Base-by-base conservation (phyloP, 768 basidiomycete genomes). In the Leccinum rimulosum region DNA sequence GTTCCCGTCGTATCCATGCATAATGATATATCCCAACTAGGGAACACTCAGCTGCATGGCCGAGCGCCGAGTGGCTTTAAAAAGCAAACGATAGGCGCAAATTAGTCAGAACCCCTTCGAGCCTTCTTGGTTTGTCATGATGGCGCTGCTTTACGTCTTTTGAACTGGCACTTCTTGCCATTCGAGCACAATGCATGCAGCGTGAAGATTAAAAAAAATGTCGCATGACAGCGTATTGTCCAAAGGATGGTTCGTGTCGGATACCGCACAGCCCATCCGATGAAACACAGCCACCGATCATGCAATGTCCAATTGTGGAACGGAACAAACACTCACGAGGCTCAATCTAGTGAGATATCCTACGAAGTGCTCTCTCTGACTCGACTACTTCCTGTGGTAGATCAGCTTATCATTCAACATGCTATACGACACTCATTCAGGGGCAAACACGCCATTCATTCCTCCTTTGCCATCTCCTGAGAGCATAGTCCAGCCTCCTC, bases 381-480 rank as follows among this genome's bases (percentile, higher is more conserved):
- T 71, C 63, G 50, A 62, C 51, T 57, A 68, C 54, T 43, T 64
- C 54, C 63, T 62, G 45, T 65, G 51, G 33, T 40, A 53, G 59
- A 63, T 59, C 64, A 36, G 62, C 64, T 64, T 74, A 74, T 64
- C 64, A 55, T 28, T 61, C 57, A 54, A 10, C 56, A 73, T 73
- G 72, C 45, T 73, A 12, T 73, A 62, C 45, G 72, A 73, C 48
- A 61, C 65, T 51, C 72, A 73, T 28, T 69, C 72, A 22, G 65
- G 69, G 60, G 63, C 63, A 11, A 67, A 47, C 72, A 80, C 59
- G 72, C 80, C 58, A 60, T 82, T 62, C 64, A 72, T 62, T 70
- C 77, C 72, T 43, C 79, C 80, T 56, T 65, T 70, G 6, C 71
- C 74, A 47, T 77, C 62, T 60, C 79, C 63, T 54, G 77, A 64